A percentile compares a stretch with the other conserved stretches of the same genome.
These are phyloP conservation scores for Petunia secreta DNA, from an alignment of 257 asterid species.

Conservation along the genomic window DNA sequence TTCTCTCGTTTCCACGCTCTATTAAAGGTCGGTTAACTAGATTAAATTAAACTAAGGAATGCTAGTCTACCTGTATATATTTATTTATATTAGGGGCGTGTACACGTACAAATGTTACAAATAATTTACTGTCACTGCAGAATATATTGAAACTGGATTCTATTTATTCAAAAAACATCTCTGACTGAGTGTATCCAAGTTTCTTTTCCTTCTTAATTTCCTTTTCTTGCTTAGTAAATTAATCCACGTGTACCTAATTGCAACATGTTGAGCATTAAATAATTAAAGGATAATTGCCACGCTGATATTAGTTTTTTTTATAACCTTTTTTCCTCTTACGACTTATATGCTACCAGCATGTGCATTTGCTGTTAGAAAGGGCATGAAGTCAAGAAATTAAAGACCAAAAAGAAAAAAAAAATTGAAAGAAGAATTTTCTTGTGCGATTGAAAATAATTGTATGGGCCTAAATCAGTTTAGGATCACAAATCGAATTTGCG, in stretches of 20 bases:
- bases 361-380: constrained; percentile 20
- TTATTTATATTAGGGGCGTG: neutral
- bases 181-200: constrained; percentile 27
- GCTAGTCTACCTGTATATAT: neutral
- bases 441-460: too few species aligned
- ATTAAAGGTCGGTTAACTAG: neutral
- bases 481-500: too few species aligned
- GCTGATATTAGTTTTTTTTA: constrained; percentile 15
- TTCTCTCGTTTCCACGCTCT: neutral
- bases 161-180: constrained; percentile 24
- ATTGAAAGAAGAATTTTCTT: neutral
- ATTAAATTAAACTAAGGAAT: neutral
- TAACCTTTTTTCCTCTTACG: neutral
- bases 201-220: neutral
- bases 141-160: constrained; percentile 7
- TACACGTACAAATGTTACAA: neutral
- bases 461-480: too few species aligned
- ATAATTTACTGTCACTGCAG: constrained; percentile 25
- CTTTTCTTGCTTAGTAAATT: neutral
- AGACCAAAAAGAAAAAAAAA: neutral
- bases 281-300: constrained; percentile 23
- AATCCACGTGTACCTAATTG: constrained; percentile 29
- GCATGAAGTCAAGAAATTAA: neutral
- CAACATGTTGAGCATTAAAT: constrained; percentile 25
- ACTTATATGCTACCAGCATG: constrained; percentile 26